A percentile compares a stretch with the other conserved stretches of the same genome.
Conservation (phyloP, 2,329 filamentous ascomycete genomes). For the Alternaria triticina region DNA sequence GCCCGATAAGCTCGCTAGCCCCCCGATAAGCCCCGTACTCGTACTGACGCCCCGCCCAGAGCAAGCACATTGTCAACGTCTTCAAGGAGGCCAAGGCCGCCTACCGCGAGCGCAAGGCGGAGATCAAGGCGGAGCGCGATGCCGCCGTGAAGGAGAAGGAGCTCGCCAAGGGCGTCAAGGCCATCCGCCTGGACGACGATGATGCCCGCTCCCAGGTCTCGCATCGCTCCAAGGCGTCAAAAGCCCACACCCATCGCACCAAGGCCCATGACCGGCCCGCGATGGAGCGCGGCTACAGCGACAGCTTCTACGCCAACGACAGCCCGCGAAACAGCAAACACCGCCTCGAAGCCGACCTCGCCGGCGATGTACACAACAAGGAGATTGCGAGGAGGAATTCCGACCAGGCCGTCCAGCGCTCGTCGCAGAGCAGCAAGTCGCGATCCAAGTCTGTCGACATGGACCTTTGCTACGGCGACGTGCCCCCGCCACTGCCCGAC, state of each 20-base stretch:
- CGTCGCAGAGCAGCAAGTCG: conserved; percentile 21
- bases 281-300: conserved; percentile 54
- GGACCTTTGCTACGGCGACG: conserved; percentile 87
- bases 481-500: conserved; percentile 71
- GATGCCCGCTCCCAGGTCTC: conserved; percentile 41
- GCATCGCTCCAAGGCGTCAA: conserved; percentile 35
- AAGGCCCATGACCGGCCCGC: conserved; percentile 40
- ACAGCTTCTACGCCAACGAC: conserved; percentile 54
- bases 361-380: conserved; percentile 39
- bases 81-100: conserved; percentile 91
- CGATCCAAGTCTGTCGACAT: conserved; percentile 70
- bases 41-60: conserved; percentile 59
- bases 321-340: conserved; percentile 27
- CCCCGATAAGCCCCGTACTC: conserved; percentile 13
- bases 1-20: conserved; percentile 8
- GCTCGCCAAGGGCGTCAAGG: conserved; percentile 64
- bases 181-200: conserved; percentile 53
- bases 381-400: conserved; percentile 55
- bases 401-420: conserved; percentile 37
- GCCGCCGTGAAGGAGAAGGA: conserved; percentile 62
- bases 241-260: conserved; percentile 28
- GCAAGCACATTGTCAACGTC: conserved; percentile 86
- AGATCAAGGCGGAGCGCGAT: conserved; percentile 75
- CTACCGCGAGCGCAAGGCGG: conserved; percentile 86
- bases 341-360: conserved; percentile 42